Evolutionary conservation across 2,329 filamentous ascomycete species (phyloP).

Genomic region (Hirsutella thompsonii): DNA sequence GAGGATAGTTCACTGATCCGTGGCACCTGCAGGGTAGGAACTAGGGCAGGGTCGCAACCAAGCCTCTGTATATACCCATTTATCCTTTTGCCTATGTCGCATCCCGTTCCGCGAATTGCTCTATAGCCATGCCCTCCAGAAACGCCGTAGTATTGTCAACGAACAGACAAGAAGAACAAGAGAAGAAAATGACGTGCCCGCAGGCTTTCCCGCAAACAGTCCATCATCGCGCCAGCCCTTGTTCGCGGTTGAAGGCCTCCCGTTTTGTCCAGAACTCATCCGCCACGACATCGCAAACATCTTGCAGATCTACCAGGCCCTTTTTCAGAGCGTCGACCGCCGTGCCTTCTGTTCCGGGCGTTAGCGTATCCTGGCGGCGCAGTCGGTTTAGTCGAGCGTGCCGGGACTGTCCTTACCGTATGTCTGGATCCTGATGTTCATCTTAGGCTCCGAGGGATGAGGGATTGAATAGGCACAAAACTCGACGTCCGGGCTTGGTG

Average conservation of each 20-base stretch:
- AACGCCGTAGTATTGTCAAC: not conserved
- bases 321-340: constrained; percentile 83
- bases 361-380: not conserved
- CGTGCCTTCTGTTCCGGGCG: constrained; percentile 46
- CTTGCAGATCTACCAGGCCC: constrained; percentile 76
- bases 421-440: constrained; percentile 96
- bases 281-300: constrained; percentile 85
- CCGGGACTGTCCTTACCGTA: constrained; percentile 51
- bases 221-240: constrained; percentile 21
- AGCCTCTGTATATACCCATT: constrained; percentile 16
- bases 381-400: not conserved
- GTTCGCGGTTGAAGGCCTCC: constrained; percentile 20
- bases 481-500: constrained; percentile 73
- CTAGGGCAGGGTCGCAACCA: constrained; percentile 22
- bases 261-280: constrained; percentile 66
- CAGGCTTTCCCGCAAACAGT: constrained; percentile 3
- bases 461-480: constrained; percentile 98
- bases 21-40: constrained; percentile 39
- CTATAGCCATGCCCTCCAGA: not conserved
- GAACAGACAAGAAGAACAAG: not conserved
- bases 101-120: not conserved
- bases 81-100: too few species aligned
- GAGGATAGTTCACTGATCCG: not conserved
- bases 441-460: constrained; percentile 88
- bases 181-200: not conserved